Conservation (phyloP, 2,329 filamentous ascomycete genomes). For the Dactylellina leptospora region DNA sequence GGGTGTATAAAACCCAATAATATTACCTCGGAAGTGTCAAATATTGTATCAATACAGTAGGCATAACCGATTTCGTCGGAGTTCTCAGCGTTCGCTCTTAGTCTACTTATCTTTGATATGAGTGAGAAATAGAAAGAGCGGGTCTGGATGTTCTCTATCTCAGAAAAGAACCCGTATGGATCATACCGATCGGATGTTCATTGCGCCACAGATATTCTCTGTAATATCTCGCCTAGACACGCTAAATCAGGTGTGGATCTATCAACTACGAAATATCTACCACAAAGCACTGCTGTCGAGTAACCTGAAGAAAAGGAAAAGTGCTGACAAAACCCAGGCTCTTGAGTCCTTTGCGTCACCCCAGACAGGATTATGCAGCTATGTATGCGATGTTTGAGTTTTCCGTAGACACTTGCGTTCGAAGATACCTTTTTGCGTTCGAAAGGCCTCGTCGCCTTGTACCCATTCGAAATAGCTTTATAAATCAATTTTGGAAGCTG, state of each 20-base stretch:
- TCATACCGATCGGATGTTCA: background rate
- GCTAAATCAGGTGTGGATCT: background rate
- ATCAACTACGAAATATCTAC: background rate
- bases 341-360: slow-evolving; percentile 8
- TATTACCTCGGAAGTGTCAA: slow-evolving; percentile 4
- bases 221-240: slow-evolving; percentile 4
- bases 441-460: background rate
- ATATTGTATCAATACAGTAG: slow-evolving; percentile 1
- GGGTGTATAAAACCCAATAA: background rate
- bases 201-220: slow-evolving; percentile 9
- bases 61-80: slow-evolving; percentile 13
- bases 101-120: no score
- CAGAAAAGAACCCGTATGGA: background rate
- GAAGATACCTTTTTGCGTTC: no score
- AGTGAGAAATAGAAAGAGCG: no score
- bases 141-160: background rate
- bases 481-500: background rate
- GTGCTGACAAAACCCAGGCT: slow-evolving; percentile 9
- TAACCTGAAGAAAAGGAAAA: background rate
- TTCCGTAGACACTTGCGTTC: background rate
- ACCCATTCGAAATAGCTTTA: slow-evolving; percentile 7
- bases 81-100: no score
- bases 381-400: background rate
- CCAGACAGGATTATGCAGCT: background rate
- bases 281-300: no score